Percentiles rank a stretch among this genome's conserved stretches.
These are phyloP conservation scores for Auricularia heimuer DNA, from an alignment of 768 basidiomycete species.

Conservation along the genomic window DNA sequence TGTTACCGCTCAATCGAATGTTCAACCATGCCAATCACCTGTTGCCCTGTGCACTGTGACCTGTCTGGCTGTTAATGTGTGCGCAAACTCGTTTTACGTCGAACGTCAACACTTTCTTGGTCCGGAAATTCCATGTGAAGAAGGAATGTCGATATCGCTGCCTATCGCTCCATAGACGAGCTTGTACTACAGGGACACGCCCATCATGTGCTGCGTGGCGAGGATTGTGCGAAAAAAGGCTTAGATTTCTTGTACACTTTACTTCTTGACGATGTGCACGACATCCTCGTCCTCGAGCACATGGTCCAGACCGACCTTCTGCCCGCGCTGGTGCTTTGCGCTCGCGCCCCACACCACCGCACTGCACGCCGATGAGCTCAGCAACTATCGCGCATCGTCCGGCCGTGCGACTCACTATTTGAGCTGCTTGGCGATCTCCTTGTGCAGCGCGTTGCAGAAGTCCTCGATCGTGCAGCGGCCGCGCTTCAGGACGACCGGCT, in stretches of 20 bases:
- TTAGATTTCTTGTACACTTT: conserved; percentile 5
- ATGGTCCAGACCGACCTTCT: conserved; percentile 88
- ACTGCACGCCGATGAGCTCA: conserved; percentile 26
- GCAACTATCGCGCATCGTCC: not conserved
- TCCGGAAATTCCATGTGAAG: no score
- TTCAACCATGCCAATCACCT: no score
- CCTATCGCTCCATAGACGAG: no score
- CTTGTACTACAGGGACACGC: no score
- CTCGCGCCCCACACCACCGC: conserved; percentile 93
- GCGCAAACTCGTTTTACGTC: no score
- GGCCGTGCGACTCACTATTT: conserved; percentile 59
- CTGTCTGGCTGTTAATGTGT: no score
- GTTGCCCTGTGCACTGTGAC: no score
- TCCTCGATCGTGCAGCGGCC: conserved; percentile 66
- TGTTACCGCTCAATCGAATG: no score
- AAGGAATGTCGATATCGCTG: no score
- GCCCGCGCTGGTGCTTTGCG: conserved; percentile 94
- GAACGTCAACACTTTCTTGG: no score
- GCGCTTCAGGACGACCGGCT: conserved; percentile 78
- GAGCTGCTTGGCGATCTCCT: conserved; percentile 95
- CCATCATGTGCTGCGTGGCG: no score
- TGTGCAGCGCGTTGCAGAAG: conserved; percentile 89
- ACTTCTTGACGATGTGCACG: conserved; percentile 53
- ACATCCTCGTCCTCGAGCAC: conserved; percentile 83
- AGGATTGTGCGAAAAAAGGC: no score